phyloP scores from a whole-genome alignment of 2,329 filamentous ascomycete genomes.

The Trichothecium sympodiale region DNA sequence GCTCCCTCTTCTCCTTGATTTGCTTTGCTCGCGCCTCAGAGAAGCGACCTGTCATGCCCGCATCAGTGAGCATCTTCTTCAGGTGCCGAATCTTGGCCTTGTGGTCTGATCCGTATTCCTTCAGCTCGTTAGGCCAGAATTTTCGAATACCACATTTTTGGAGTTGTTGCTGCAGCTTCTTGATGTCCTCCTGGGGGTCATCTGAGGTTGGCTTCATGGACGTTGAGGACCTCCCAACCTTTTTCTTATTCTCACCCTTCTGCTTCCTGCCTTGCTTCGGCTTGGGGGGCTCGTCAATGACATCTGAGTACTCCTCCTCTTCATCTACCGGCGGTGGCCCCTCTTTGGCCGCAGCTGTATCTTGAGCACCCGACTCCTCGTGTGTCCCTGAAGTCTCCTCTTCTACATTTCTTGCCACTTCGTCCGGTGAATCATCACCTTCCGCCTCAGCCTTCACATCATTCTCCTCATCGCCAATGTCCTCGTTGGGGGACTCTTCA shows the following conservation, averaged over 20 bases:
- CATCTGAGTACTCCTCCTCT: slow-evolving; percentile 30
- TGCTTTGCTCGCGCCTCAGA: slow-evolving; percentile 72
- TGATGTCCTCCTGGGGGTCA: slow-evolving; percentile 68
- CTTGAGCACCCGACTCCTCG: slow-evolving; percentile 7
- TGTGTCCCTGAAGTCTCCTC: slow-evolving; percentile 7
- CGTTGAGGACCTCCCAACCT: slow-evolving; percentile 11
- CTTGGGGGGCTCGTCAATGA: slow-evolving; percentile 62
- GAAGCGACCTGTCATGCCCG: slow-evolving; percentile 82
- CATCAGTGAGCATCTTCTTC: slow-evolving; percentile 64
- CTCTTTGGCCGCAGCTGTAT: slow-evolving; percentile 8
- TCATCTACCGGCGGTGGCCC: slow-evolving; percentile 10
- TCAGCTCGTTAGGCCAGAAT: slow-evolving; percentile 79
- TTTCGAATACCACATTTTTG: slow-evolving; percentile 87
- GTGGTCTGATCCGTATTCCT: slow-evolving; percentile 56
- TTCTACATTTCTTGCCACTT: slow-evolving; percentile 6
- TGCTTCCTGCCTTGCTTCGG: slow-evolving; percentile 46
- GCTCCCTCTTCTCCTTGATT: slow-evolving; percentile 79
- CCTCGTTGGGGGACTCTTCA: slow-evolving; percentile 11
- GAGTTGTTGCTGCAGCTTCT: slow-evolving; percentile 76
- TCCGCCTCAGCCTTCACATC: slow-evolving; percentile 7
- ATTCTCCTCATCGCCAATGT: slow-evolving; percentile 10
- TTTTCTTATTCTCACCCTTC: slow-evolving; percentile 15
- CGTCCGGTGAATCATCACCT: slow-evolving; percentile 6
- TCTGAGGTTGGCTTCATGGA: slow-evolving; percentile 18
- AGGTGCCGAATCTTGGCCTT: slow-evolving; percentile 78